Evolutionary conservation across 1,284 basidiomycete genomes (phyloP).

Genomic region (Wallemia hederae): DNA sequence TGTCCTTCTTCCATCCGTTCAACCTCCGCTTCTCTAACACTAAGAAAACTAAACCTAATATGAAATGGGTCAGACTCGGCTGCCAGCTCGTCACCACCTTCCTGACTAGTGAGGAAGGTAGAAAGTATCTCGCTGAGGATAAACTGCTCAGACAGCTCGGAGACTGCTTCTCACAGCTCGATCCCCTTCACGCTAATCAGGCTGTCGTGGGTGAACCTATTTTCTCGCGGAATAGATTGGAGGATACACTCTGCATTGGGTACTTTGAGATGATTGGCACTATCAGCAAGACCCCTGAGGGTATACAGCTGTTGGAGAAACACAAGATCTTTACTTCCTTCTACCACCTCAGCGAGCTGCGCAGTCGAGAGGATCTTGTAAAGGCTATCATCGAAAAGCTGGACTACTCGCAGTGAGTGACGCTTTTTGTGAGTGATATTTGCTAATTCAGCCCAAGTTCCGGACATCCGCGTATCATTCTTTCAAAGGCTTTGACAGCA

Average conservation of each 20-base stretch:
- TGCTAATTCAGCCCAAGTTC: slow-evolving; percentile 26
- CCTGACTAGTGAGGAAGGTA: slow-evolving; percentile 51
- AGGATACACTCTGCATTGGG: slow-evolving; percentile 58
- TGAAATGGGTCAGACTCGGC: slow-evolving; percentile 56
- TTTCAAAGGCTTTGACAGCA: slow-evolving; percentile 79
- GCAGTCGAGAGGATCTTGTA: slow-evolving; percentile 69
- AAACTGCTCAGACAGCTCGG: slow-evolving; percentile 58
- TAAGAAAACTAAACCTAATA: slow-evolving; percentile 38
- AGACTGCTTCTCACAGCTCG: slow-evolving; percentile 66
- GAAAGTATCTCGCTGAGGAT: slow-evolving; percentile 60
- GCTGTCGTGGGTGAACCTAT: slow-evolving; percentile 30
- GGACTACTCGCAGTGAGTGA: slow-evolving; percentile 52
- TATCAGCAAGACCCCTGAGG: slow-evolving; percentile 58
- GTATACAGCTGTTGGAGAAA: slow-evolving; percentile 70
- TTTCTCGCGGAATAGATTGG: slow-evolving; percentile 54
- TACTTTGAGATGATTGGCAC: slow-evolving; percentile 91
- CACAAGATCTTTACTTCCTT: slow-evolving; percentile 81
- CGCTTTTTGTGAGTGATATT: neutral
- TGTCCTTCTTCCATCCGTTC: slow-evolving; percentile 80
- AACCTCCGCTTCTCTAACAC: slow-evolving; percentile 59
- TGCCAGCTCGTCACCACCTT: slow-evolving; percentile 57
- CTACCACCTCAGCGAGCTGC: slow-evolving; percentile 70
- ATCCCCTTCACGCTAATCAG: slow-evolving; percentile 24
- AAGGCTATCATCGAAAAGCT: slow-evolving; percentile 70
- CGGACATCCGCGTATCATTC: slow-evolving; percentile 63